Evolutionary conservation across 495 filamentous ascomycete species (phyloP), one percentile per base, ranked within the genome.

Genomic region (Penicillium ochrochloron): DNA sequence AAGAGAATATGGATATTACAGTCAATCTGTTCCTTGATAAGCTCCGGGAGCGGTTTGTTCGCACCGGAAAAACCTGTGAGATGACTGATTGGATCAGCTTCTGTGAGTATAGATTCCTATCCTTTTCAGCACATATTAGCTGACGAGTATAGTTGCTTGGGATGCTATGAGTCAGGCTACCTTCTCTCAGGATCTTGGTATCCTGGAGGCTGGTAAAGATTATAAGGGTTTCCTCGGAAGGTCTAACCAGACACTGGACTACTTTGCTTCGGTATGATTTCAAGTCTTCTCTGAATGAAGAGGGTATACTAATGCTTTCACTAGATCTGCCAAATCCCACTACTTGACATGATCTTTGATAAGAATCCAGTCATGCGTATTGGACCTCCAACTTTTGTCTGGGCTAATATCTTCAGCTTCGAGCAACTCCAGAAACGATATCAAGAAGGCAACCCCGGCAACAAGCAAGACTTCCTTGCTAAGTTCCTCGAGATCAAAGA

Each of bases 161-260:
- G 77, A 78, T 60, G 66, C 63, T 3, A 75, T 78, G 61, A 70
- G 74, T 37, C 67, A 76, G 48, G 62, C 72, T 34, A 78, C 76
- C 33, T 78, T 78, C 59, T 73, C 69, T 10, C 52, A 73, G 34
- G 64, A 65, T 39, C 59, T 75, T 5, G 75, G 72, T n/a, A 66
- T 72, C 42, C 63, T 67, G 59, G 53, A 75, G 61, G 65, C 59
- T 21, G 64, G 67, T 7, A 59, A 57, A n/a, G 58, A 75, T 59
- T 56, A 63, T 46, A 59, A 65, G 54, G 63, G 68, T 27, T 63
- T 71, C 59, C 59, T 76, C 0, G 48, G 65, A 35, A 66, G 58
- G 57, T 72, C 75, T 2, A 65, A 62, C 35, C 63, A 68, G 11
- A 68, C 63, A 10, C 60, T 78, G n/a, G 68, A 73, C 54, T 78